Conservation (phyloP, 2,329 filamentous ascomycete species). For the Juglanconis juglandina region DNA sequence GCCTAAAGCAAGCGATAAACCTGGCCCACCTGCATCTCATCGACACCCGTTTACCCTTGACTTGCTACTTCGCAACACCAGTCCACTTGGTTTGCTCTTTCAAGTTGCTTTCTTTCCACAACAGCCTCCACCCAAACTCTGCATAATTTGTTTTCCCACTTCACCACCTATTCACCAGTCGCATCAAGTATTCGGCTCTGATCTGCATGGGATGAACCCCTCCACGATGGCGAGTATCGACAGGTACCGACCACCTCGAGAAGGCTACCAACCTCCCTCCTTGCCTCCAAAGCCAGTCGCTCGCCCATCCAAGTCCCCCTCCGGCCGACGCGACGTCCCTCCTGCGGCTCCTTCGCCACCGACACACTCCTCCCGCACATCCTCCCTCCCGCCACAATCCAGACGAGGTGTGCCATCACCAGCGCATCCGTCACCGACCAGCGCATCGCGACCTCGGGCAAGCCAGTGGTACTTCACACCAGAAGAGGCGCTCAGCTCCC, state of each 20-base stretch:
- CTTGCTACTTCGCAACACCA: not conserved
- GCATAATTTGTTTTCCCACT: not conserved
- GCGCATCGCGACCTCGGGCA: conserved; percentile 32
- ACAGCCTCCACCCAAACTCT: not conserved
- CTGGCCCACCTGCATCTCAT: not conserved
- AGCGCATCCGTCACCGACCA: conserved; percentile 35
- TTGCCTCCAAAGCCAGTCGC: conserved; percentile 36
- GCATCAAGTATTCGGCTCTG: not conserved
- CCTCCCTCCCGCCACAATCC: conserved; percentile 48
- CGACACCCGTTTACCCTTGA: not conserved
- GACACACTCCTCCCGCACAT: conserved; percentile 51
- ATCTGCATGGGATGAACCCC: conserved; percentile 16
- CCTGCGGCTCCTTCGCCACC: conserved; percentile 62
- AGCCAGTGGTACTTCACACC: conserved; percentile 87
- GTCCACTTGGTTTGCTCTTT: not conserved
- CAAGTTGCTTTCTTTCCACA: not conserved
- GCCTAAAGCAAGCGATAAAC: conserved; percentile 11
- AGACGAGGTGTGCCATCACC: conserved; percentile 43
- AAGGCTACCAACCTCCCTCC: conserved; percentile 54
- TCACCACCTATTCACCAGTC: not conserved
- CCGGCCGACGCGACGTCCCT: conserved; percentile 52
- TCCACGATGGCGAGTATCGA: conserved; percentile 56
- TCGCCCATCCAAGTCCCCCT: conserved; percentile 48
- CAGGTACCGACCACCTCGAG: conserved; percentile 54
- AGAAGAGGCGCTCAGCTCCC: conserved; percentile 77